Base-by-base conservation (phyloP, 1,284 basidiomycete genomes). In the Gomphus bonarii region DNA sequence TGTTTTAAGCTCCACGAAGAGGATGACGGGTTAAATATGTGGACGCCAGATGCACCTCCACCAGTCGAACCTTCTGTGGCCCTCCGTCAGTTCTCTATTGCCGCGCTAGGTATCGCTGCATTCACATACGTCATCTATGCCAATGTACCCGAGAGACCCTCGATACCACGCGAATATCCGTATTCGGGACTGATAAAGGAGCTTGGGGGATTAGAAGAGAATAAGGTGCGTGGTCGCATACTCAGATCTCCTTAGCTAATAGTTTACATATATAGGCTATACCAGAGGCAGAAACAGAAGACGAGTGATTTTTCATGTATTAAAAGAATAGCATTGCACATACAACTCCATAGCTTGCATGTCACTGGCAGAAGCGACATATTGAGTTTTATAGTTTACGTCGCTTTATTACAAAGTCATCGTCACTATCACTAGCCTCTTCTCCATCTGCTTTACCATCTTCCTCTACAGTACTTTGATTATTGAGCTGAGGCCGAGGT, bases 11-110 rank as follows among this genome's bases (percentile, higher is more conserved):
- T 93, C 36, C 90, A 91, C 63, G 88, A 91, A 70, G 78, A 83
- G 66, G 88, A 93, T 63, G 91, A 95, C 66, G 73, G 87, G 22
- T 72, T 88, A 60, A 87, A 85, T 48, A 90, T 94, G 86, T 94
- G 89, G 90, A 87, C 88, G 48, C 91, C 90, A 16, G 91, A 95
- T 66, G 75, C 82, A 47, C 76, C 86, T 48, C 69, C 71, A 43
- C 28, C 36, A 28, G 71, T 87, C 18, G 70, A 75, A 18, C 80
- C 84, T 40, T 68, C 73, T 16, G 75, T 67, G 2, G 88, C 88
- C 9, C 68, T 84, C 46, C 74, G 75, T 50, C 83, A 84, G 54
- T 85, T 91, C 65, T 63, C 76, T 12, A 68, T 85, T 51, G 88
- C 82, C 0, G 70, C 74, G 30, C 67, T 76, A 16, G 74, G 75